Conservation (phyloP, 805 yeast genomes). For the Ogataea nonfermentans region DNA sequence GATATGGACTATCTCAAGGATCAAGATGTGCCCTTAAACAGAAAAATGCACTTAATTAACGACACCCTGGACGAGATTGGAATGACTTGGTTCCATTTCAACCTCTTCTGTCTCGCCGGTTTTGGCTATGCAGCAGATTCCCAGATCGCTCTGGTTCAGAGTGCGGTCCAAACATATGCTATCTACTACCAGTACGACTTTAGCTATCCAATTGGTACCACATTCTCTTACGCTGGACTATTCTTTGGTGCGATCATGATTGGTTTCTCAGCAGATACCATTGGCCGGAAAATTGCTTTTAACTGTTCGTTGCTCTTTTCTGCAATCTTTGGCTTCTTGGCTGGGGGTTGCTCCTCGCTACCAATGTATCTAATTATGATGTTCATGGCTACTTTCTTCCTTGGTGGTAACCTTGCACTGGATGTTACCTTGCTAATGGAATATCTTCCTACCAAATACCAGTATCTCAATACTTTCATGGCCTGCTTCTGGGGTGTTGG, state of each 20-base stretch:
- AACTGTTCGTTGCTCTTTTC: constrained; percentile 43
- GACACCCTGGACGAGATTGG: constrained; percentile 54
- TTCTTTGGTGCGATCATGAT: constrained; percentile 49
- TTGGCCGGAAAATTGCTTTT: constrained; percentile 51
- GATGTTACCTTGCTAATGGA: constrained; percentile 49
- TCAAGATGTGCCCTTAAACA: constrained; percentile 19
- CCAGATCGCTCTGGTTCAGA: constrained; percentile 45
- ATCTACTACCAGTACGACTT: constrained; percentile 43
- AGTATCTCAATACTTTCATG: constrained; percentile 48
- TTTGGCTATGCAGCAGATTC: constrained; percentile 51
- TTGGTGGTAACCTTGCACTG: constrained; percentile 52
- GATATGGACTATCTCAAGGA: constrained; percentile 3
- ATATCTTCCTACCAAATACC: constrained; percentile 45
- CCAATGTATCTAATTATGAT: constrained; percentile 46
- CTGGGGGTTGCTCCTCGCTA: constrained; percentile 48
- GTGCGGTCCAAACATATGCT: constrained; percentile 38
- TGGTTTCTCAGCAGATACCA: constrained; percentile 53
- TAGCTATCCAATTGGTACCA: constrained; percentile 40
- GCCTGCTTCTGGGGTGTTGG: constrained; percentile 57
- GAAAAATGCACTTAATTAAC: constrained; percentile 41
- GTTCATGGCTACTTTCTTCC: constrained; percentile 39
- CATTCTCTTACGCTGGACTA: constrained; percentile 45
- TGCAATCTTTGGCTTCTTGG: constrained; percentile 44
- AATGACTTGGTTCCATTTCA: constrained; percentile 48
- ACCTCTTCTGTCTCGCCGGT: constrained; percentile 45